Percentiles rank a stretch among this genome's conserved stretches.
Evolutionary conservation across 805 yeast genomes (phyloP).

Genomic region (Danielia oregonensis): DNA sequence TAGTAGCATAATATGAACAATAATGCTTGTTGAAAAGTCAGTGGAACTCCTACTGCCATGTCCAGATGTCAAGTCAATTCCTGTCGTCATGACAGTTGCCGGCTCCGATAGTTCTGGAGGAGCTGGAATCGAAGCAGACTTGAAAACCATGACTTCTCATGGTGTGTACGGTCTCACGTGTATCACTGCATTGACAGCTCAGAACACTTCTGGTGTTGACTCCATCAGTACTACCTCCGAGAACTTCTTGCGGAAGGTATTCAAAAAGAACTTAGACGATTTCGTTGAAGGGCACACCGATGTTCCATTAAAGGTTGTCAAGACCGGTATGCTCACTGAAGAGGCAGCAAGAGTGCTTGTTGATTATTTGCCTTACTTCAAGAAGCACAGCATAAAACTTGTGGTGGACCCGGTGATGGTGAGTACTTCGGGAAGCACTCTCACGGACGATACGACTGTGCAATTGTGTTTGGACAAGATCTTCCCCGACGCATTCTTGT

Average conservation of each 20-base stretch:
- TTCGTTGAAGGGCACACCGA: constrained; percentile 34
- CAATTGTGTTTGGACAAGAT: constrained; percentile 39
- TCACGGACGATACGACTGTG: constrained; percentile 49
- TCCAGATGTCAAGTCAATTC: too few species aligned
- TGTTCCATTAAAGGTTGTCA: constrained; percentile 54
- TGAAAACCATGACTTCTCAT: constrained; percentile 73
- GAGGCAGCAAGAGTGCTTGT: constrained; percentile 50
- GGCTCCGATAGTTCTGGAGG: constrained; percentile 89
- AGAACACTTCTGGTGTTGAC: constrained; percentile 55
- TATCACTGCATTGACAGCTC: constrained; percentile 77
- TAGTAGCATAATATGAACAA: too few species aligned
- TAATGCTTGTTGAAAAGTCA: too few species aligned
- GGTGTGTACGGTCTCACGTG: constrained; percentile 75
- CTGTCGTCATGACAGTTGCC: constrained; percentile 41
- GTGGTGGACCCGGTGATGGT: constrained; percentile 84
- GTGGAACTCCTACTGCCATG: too few species aligned
- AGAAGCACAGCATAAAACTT: constrained; percentile 28
- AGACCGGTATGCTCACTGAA: constrained; percentile 72
- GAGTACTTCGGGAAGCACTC: constrained; percentile 68
- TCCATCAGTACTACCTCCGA: constrained; percentile 42
- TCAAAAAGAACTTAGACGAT: constrained; percentile 57
- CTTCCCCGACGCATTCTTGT: constrained; percentile 50
- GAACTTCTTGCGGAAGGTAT: constrained; percentile 42
- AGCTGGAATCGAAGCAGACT: constrained; percentile 88
- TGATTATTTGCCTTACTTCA: constrained; percentile 29